These are phyloP conservation scores for Candida qinlingensis DNA, from an alignment of 805 yeast species.

Conservation along the genomic window DNA sequence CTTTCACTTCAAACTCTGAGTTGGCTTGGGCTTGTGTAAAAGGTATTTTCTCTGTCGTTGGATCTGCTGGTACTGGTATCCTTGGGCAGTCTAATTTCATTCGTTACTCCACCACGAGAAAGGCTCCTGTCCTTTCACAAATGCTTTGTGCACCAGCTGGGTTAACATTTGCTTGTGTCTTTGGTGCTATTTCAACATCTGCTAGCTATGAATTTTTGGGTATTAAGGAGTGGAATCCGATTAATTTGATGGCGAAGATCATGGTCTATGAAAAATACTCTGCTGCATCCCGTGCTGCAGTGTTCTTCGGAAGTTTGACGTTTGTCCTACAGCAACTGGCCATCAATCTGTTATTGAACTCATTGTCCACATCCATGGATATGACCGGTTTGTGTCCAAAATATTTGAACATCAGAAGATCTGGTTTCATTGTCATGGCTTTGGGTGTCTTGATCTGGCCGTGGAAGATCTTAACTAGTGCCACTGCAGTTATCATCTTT, in stretches of 20 bases:
- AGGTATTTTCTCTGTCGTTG: slow-evolving; percentile 24
- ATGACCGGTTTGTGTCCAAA: slow-evolving; percentile 31
- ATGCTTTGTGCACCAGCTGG: slow-evolving; percentile 23
- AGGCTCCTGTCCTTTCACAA: slow-evolving; percentile 23
- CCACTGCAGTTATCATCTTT: slow-evolving; percentile 19
- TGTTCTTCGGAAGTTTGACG: slow-evolving; percentile 26
- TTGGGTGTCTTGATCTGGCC: slow-evolving; percentile 36
- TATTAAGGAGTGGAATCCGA: slow-evolving; percentile 27
- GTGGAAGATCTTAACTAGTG: slow-evolving; percentile 32
- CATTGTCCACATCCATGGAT: slow-evolving; percentile 28
- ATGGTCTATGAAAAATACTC: slow-evolving; percentile 18
- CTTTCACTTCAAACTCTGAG: slow-evolving; percentile 5
- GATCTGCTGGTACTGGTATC: slow-evolving; percentile 26
- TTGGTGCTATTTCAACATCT: slow-evolving; percentile 28
- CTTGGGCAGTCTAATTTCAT: slow-evolving; percentile 31
- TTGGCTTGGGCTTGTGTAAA: slow-evolving; percentile 27
- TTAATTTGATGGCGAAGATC: slow-evolving; percentile 16
- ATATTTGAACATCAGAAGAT: slow-evolving; percentile 30
- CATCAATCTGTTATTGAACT: slow-evolving; percentile 26
- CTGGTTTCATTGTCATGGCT: slow-evolving; percentile 24
- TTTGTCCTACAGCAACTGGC: slow-evolving; percentile 28
- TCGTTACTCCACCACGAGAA: slow-evolving; percentile 25
- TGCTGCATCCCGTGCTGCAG: slow-evolving; percentile 26
- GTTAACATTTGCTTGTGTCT: slow-evolving; percentile 28
- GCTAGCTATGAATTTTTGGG: slow-evolving; percentile 26